Evolutionary conservation across 805 yeast genomes (phyloP), one percentile per base, ranked within the genome.

Genomic region (Debaryomyces hansenii): DNA sequence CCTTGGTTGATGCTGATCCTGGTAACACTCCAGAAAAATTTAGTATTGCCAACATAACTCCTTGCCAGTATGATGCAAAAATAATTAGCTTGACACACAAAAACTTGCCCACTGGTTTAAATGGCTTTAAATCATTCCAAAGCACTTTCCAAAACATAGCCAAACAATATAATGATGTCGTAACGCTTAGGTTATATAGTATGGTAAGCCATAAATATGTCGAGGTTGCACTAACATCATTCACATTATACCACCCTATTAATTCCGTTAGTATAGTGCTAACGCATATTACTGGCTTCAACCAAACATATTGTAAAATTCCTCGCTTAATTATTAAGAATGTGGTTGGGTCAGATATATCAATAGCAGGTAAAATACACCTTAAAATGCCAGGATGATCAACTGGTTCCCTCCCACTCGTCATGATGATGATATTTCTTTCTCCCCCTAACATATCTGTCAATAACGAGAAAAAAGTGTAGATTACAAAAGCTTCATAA

Each of bases 41-140:
- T 37, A 85, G 57, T 0, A 81, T 58, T 4, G 82, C 80, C 38
- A 87, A 67, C 1, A 83, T 52, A 7, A 86, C 68, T 0, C 95
- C 90, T 62, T 94, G 99, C 99, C 99, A 94, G 63, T 90, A 94
- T n/a, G 96, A 87, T 20, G 97, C 98, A 74, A 94, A 94, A 41
- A 94, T 91, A 45, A 94, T 90, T 52, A 90, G 75, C 60, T 94
- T 94, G 40, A 94, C 96, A 68, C 97, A 90, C 34, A 94, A 63
- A 63, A 94, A 94, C 67, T 91, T 91, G 9, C 95, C 90, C 79
- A 94, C 83, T 3, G 98, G 98, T 45, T 88, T 79, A 69, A 85
- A 91, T 1, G 85, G 87, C 44, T 71, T 77, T 54, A 94, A 74
- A 56, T 91, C 97, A 2, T 60, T 62, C 68, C 87, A 83, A n/a